A percentile compares a stretch with the other conserved stretches of the same genome.
Conservation (phyloP, 139 green algal genomes). For the Tetratostichococcus sp. region DNA sequence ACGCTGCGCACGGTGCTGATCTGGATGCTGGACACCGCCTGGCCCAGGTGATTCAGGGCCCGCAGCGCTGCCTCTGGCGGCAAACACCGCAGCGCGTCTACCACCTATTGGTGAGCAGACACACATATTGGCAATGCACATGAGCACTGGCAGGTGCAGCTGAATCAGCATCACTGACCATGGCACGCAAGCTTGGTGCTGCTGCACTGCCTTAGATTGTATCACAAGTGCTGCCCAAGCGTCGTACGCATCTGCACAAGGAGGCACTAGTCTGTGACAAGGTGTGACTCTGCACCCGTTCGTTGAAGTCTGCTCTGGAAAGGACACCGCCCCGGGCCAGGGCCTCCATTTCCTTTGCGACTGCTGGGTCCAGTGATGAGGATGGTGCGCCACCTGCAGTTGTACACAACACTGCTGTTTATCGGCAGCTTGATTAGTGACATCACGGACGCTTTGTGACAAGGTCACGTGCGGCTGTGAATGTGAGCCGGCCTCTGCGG, state of each 20-base stretch:
- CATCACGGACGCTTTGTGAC: too few relatives aligned
- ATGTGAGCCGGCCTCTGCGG: too few relatives aligned
- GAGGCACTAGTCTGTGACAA: too few relatives aligned
- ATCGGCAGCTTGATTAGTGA: too few relatives aligned
- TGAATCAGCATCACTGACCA: too few relatives aligned
- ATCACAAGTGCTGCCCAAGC: too few relatives aligned
- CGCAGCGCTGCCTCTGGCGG: background rate
- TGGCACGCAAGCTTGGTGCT: too few relatives aligned
- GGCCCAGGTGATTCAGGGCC: background rate
- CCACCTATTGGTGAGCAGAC: background rate
- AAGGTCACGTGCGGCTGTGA: too few relatives aligned
- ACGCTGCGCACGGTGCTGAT: background rate
- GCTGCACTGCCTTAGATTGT: too few relatives aligned
- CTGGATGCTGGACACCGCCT: conserved; percentile 1
- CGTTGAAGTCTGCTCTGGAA: background rate
- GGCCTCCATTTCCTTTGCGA: background rate
- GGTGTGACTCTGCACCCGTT: background rate
- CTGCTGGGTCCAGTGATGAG: background rate
- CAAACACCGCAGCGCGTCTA: background rate
- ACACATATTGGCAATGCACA: too few relatives aligned
- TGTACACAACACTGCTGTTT: background rate
- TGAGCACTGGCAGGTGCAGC: too few relatives aligned
- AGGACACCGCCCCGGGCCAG: conserved; percentile 1
- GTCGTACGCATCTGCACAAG: too few relatives aligned
- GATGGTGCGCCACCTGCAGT: background rate